Evolutionary conservation across 2,329 filamentous ascomycete species (phyloP).

Genomic region (Zymoseptoria ardabiliae): DNA sequence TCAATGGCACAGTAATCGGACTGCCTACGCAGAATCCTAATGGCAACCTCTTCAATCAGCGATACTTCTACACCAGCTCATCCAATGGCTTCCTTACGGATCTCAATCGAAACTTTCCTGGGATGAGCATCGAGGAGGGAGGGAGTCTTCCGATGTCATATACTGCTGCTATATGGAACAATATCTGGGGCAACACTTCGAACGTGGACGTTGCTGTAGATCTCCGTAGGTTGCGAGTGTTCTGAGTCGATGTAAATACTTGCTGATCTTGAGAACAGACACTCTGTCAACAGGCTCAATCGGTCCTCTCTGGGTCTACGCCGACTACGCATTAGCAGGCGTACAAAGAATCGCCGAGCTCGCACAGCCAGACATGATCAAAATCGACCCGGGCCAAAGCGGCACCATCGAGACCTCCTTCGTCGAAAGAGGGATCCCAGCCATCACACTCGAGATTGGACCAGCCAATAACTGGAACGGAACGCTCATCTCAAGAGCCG

Average conservation of each 20-base stretch:
- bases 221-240: slow-evolving; percentile 12
- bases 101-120: slow-evolving; percentile 56
- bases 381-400: slow-evolving; percentile 34
- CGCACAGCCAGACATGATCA: slow-evolving; percentile 33
- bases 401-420: slow-evolving; percentile 36
- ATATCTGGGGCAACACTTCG: slow-evolving; percentile 32
- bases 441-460: slow-evolving; percentile 35
- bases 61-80: slow-evolving; percentile 32
- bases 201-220: slow-evolving; percentile 36
- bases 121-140: slow-evolving; percentile 29
- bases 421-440: slow-evolving; percentile 29
- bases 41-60: slow-evolving; percentile 34
- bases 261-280: slow-evolving; percentile 15
- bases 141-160: slow-evolving; percentile 14
- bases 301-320: slow-evolving; percentile 35
- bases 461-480: slow-evolving; percentile 33
- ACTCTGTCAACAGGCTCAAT: slow-evolving; percentile 32
- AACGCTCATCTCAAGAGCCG: slow-evolving; percentile 30
- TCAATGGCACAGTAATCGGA: slow-evolving; percentile 30
- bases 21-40: slow-evolving; percentile 35
- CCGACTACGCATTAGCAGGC: slow-evolving; percentile 32
- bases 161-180: slow-evolving; percentile 33
- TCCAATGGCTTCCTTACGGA: slow-evolving; percentile 49
- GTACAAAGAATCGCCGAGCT: slow-evolving; percentile 35
- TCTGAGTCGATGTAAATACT: not conserved